A percentile compares a stretch with the other conserved stretches of the same genome.
phyloP scores from a whole-genome alignment of 306 rosid genomes.

The Lotus japonicus region DNA sequence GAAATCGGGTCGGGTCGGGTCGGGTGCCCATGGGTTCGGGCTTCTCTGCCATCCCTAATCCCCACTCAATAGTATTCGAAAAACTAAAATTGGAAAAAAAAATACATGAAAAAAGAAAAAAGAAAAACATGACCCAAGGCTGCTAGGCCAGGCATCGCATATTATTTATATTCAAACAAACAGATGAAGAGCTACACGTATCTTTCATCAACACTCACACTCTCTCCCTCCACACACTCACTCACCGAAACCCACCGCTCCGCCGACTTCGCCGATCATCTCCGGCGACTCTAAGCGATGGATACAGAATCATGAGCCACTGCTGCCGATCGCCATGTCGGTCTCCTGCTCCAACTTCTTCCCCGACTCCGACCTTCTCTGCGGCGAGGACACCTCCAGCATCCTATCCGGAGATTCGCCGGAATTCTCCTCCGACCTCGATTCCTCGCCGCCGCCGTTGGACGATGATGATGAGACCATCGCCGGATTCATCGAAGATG shows the following conservation, averaged over 20 bases:
- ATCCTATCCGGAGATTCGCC: slow-evolving; percentile 60
- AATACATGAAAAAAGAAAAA: not conserved
- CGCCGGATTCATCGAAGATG: slow-evolving; percentile 75
- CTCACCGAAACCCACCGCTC: slow-evolving; percentile 12
- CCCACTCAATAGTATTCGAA: not conserved
- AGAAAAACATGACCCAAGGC: not conserved
- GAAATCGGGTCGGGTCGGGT: too few species aligned
- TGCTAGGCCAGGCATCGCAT: slow-evolving; percentile 23
- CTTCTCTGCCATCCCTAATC: too few species aligned
- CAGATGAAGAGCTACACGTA: slow-evolving; percentile 4
- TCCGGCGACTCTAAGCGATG: slow-evolving; percentile 18
- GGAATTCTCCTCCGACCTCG: slow-evolving; percentile 55
- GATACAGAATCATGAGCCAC: slow-evolving; percentile 55
- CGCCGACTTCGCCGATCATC: slow-evolving; percentile 1
- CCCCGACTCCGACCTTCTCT: slow-evolving; percentile 67
- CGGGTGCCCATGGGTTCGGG: too few species aligned
- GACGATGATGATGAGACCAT: slow-evolving; percentile 59
- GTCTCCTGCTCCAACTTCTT: slow-evolving; percentile 60
- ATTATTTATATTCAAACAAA: slow-evolving; percentile 61
- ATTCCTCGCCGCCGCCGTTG: slow-evolving; percentile 29
- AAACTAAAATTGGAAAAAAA: not conserved
- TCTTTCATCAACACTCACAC: slow-evolving; percentile 24
- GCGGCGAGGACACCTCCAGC: slow-evolving; percentile 63
- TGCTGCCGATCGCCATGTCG: slow-evolving; percentile 50
- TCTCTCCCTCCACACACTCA: slow-evolving; percentile 6